Conservation (phyloP, 2,329 filamentous ascomycete genomes). For the Lasiodiplodia sp. region DNA sequence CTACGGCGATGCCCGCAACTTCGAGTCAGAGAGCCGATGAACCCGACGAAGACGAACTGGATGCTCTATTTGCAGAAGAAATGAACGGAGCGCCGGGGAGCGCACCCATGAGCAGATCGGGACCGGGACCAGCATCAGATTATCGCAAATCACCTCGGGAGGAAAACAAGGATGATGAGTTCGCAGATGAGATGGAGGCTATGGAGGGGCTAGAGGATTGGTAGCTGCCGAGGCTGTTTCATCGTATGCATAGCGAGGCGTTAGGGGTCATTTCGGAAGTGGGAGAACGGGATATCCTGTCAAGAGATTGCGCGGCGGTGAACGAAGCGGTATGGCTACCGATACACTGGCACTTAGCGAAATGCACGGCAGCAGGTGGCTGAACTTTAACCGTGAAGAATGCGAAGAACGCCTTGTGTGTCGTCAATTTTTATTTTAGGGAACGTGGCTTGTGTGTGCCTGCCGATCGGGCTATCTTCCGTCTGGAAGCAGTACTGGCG, state of each 20-base stretch:
- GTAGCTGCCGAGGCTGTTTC: slow-evolving; percentile 34
- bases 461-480: slow-evolving; percentile 7
- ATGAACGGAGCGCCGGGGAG: slow-evolving; percentile 26
- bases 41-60: slow-evolving; percentile 61
- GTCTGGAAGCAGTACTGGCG: slow-evolving; percentile 6
- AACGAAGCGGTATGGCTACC: slow-evolving; percentile 17
- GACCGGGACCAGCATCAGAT: slow-evolving; percentile 23
- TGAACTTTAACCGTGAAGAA: slow-evolving; percentile 11
- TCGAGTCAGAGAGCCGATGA: slow-evolving; percentile 33
- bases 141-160: slow-evolving; percentile 24
- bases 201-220: slow-evolving; percentile 49
- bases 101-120: slow-evolving; percentile 13
- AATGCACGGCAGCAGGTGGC: slow-evolving; percentile 19
- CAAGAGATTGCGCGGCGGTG: slow-evolving; percentile 23
- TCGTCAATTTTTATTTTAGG: slow-evolving; percentile 15
- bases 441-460: slow-evolving; percentile 20
- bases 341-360: slow-evolving; percentile 13
- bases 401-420: neutral
- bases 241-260: slow-evolving; percentile 27
- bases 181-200: slow-evolving; percentile 50
- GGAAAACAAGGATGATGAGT: slow-evolving; percentile 41
- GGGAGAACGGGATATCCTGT: slow-evolving; percentile 27
- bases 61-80: slow-evolving; percentile 59
- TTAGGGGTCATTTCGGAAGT: slow-evolving; percentile 27
- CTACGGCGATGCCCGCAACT: slow-evolving; percentile 2